Percentiles rank a stretch among this genome's conserved stretches.
Evolutionary conservation across 495 filamentous ascomycete genomes (phyloP).

Genomic region (Penicillium waksmanii): DNA sequence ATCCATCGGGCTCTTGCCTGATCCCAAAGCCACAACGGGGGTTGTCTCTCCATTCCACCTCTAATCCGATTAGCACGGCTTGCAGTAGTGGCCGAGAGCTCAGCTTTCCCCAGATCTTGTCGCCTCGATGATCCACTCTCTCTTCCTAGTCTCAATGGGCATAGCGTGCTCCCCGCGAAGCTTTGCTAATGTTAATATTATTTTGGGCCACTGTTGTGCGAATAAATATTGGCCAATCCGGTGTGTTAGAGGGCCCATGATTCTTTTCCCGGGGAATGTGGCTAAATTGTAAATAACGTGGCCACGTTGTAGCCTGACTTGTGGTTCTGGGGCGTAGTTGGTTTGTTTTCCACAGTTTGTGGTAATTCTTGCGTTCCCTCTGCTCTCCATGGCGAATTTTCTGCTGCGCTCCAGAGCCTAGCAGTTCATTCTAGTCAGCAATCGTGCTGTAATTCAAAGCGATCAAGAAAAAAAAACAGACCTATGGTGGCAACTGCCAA

Average conservation of each 20-base stretch:
- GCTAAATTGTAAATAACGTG: neutral
- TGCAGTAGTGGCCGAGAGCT: constrained; percentile 20
- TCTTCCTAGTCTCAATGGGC: constrained; percentile 20
- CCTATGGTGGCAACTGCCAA: constrained; percentile 34
- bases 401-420: neutral
- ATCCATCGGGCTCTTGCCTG: constrained; percentile 1
- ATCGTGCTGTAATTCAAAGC: neutral
- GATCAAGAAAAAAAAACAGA: neutral
- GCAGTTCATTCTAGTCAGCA: neutral
- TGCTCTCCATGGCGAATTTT: too few relatives aligned
- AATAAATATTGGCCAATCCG: neutral
- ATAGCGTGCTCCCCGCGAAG: constrained; percentile 19
- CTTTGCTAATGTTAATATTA: neutral
- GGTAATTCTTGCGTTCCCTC: too few relatives aligned
- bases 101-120: constrained; percentile 30
- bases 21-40: constrained; percentile 25
- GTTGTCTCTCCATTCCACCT: constrained; percentile 17
- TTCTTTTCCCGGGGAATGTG: neutral
- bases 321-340: neutral
- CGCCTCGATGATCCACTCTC: constrained; percentile 22
- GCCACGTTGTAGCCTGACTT: too few relatives aligned
- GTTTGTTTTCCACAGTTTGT: too few relatives aligned
- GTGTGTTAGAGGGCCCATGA: neutral
- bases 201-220: neutral
- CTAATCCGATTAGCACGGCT: constrained; percentile 20